A percentile compares a stretch with the other conserved stretches of the same genome.
Evolutionary conservation across 2,329 filamentous ascomycete genomes (phyloP).

Genomic region (Colletotrichum noveboracense): DNA sequence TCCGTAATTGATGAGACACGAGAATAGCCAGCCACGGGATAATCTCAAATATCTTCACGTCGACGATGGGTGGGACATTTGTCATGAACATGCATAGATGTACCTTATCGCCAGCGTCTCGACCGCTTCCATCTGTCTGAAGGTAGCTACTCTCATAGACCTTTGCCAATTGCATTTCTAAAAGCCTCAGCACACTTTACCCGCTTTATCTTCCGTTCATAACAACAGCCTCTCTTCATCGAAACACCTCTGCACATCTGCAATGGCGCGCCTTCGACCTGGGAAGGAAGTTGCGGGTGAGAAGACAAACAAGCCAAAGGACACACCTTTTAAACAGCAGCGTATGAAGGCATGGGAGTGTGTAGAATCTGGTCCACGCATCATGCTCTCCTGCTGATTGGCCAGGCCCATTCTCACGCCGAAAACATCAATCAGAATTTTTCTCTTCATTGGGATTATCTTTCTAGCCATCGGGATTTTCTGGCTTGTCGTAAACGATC

Average conservation of each 20-base stretch:
- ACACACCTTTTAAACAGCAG: background rate
- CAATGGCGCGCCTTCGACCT: background rate
- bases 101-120: background rate
- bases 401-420: background rate
- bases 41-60: background rate
- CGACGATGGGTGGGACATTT: background rate
- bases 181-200: background rate
- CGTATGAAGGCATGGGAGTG: background rate
- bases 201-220: background rate
- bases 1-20: background rate
- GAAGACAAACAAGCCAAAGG: background rate
- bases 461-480: background rate
- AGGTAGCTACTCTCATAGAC: background rate
- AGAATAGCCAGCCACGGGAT: background rate
- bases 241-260: background rate
- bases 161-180: background rate
- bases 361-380: background rate
- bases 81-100: background rate
- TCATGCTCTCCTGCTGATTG: background rate
- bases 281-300: background rate
- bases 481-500: background rate
- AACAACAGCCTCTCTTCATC: background rate
- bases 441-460: background rate
- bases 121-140: background rate
- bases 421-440: background rate